phyloP scores from a whole-genome alignment of 2,329 filamentous ascomycete species.

The Pyricularia grisea region DNA sequence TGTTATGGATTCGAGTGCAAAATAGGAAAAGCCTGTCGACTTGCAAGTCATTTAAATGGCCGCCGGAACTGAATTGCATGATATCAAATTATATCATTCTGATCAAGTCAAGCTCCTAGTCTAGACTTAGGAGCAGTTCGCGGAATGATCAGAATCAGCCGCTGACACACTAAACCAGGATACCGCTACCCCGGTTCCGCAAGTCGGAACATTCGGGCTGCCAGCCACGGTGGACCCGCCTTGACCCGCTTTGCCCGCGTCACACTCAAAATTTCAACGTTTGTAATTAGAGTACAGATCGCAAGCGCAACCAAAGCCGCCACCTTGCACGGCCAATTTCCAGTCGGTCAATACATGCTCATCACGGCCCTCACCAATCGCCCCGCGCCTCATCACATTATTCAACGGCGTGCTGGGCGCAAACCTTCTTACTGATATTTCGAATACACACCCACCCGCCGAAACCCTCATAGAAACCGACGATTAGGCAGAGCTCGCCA shows the following conservation, averaged over 20 bases:
- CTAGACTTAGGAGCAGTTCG: background rate
- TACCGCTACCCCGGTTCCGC: background rate
- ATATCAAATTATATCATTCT: no score
- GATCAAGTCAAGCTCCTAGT: no score
- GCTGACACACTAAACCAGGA: background rate
- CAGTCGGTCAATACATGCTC: background rate
- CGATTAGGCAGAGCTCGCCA: conserved; percentile 1
- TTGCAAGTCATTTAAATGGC: no score
- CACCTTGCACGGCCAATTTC: background rate
- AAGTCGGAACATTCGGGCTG: background rate
- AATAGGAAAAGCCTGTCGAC: no score
- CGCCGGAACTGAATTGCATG: no score
- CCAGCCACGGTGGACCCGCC: background rate
- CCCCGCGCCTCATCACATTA: background rate
- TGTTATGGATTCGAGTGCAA: no score
- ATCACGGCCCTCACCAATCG: background rate
- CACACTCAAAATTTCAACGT: background rate
- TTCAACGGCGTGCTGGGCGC: background rate
- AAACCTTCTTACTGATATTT: background rate
- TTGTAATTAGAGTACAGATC: background rate
- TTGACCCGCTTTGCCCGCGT: background rate
- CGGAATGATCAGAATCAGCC: background rate
- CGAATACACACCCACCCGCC: background rate
- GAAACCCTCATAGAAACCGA: background rate
- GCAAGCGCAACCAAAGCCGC: background rate